Base-by-base conservation (phyloP, 768 basidiomycete genomes). In the Russula ochroleuca region DNA sequence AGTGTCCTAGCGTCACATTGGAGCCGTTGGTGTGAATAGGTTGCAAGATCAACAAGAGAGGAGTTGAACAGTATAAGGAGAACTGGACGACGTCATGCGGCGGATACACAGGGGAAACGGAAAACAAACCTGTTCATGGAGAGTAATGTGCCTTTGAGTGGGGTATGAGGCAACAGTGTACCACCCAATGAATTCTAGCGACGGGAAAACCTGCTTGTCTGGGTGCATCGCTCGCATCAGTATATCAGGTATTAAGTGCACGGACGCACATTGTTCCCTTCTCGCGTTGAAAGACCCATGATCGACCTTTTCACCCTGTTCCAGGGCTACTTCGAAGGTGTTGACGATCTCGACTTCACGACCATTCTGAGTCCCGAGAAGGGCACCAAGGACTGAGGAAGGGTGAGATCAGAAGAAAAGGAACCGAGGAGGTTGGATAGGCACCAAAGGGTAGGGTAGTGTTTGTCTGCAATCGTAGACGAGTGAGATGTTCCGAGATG, bases 151-250 rank as follows among this genome's bases (percentile, higher is more conserved):
- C 21, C 78, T 78, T n/a, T 81, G 70, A 1, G 86, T 86, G 0
- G 93, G 93, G 13, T 79, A 77, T n/a, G 81, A 73, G 17, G 92
- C 87, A 49, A 95, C 86, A 0, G 90, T 91, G 75, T 99, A 99
- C 97, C 97, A 99, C 9, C 97, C 97, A 56, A 99, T 90, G 71
- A 99, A 88, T 72, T 98, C 97, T 38, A 98, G 81, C 0, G 94
- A 94, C 13, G 97, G 97, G 74, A 99, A 98, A 23, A 98, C 96
- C 76, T 97, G 94, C 75, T 96, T 96, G 80, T 94, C 96, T 98
- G 74, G 49, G 56, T 57, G 17, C 3, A 21, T 17, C 17, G 40
- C 38, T 41, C 28, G 40, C 19, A 61, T 60, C 15, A 35, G 7
- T 25, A 35, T 8, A 8, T 11, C 23, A 38, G 11, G 11, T 41